Conservation (phyloP, 2,329 filamentous ascomycete genomes). For the Penicillium sp. region DNA sequence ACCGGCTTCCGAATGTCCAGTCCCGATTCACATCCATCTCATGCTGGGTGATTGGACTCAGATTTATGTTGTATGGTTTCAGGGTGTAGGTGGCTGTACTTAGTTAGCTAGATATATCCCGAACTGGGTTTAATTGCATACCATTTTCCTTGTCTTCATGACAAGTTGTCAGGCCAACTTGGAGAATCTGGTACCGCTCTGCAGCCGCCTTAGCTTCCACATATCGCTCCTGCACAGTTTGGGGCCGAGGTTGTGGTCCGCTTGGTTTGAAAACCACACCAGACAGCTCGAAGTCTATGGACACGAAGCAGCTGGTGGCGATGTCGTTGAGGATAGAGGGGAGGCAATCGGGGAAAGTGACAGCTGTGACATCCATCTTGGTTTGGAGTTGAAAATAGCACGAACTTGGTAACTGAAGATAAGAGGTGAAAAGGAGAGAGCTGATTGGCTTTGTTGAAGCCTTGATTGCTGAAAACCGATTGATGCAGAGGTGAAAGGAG, state of each 20-base stretch:
- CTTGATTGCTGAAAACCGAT: not conserved
- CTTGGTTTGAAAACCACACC: slow-evolving; percentile 54
- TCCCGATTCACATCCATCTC: slow-evolving; percentile 59
- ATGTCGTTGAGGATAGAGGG: slow-evolving; percentile 58
- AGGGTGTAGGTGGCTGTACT: slow-evolving; percentile 52
- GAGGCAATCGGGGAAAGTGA: slow-evolving; percentile 51
- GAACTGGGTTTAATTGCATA: slow-evolving; percentile 13
- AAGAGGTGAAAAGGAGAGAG: not conserved
- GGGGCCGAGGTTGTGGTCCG: slow-evolving; percentile 40
- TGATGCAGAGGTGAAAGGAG: not conserved
- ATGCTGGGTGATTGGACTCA: slow-evolving; percentile 56
- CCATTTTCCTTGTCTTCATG: slow-evolving; percentile 51
- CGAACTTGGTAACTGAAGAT: not conserved
- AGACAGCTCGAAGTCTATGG: slow-evolving; percentile 66
- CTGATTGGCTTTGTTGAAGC: not conserved
- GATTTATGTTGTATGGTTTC: slow-evolving; percentile 63
- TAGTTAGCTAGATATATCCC: slow-evolving; percentile 35
- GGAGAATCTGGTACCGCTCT: slow-evolving; percentile 62
- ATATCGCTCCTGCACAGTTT: slow-evolving; percentile 60
- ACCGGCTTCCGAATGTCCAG: slow-evolving; percentile 57
- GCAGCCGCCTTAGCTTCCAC: slow-evolving; percentile 59
- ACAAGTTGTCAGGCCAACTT: slow-evolving; percentile 66
- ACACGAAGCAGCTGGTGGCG: slow-evolving; percentile 59
- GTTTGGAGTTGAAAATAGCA: not conserved
- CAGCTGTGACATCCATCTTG: slow-evolving; percentile 57